phyloP scores from a whole-genome alignment of 176 grass and related monocot genomes.

The Carex parvula region DNA sequence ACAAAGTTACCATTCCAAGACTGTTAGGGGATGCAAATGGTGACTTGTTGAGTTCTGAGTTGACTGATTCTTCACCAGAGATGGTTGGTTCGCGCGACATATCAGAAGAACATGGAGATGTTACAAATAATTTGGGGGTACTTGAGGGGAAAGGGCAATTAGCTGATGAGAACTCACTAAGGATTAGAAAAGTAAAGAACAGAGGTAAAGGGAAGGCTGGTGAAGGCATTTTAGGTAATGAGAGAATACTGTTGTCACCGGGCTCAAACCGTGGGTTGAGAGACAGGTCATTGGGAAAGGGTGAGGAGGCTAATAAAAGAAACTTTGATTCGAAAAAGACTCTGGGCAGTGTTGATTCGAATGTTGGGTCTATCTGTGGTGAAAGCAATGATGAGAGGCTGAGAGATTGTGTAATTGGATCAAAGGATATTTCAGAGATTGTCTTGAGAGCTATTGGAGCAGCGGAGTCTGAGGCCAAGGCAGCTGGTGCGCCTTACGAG shows the following conservation, averaged over 20 bases:
- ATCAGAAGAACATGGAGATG: constrained; percentile 31
- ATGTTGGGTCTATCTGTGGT: constrained; percentile 24
- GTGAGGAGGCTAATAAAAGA: constrained; percentile 44
- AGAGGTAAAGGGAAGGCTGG: constrained; percentile 54
- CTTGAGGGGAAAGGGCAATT: constrained; percentile 38
- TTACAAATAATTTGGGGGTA: constrained; percentile 23
- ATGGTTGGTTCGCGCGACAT: constrained; percentile 14
- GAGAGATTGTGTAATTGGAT: constrained; percentile 78
- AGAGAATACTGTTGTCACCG: constrained; percentile 46
- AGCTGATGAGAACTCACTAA: constrained; percentile 39
- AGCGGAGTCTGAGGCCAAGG: constrained; percentile 78
- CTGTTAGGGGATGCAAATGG: constrained; percentile 33
- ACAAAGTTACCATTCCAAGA: neutral
- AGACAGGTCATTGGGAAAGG: constrained; percentile 38
- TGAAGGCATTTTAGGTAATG: constrained; percentile 53
- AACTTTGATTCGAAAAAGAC: constrained; percentile 36
- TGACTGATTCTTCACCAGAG: constrained; percentile 40
- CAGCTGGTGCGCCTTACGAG: constrained; percentile 70
- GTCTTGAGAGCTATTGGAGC: constrained; percentile 86
- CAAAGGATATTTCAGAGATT: constrained; percentile 89
- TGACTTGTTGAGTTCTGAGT: constrained; percentile 28
- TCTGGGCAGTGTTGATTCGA: constrained; percentile 19
- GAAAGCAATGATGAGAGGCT: constrained; percentile 80
- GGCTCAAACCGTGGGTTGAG: constrained; percentile 39
- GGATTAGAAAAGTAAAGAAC: constrained; percentile 37